Evolutionary conservation across 352 stramenopile genomes (phyloP), one percentile per base, ranked within the genome.

Genomic region (Aphanomyces euteiches): DNA sequence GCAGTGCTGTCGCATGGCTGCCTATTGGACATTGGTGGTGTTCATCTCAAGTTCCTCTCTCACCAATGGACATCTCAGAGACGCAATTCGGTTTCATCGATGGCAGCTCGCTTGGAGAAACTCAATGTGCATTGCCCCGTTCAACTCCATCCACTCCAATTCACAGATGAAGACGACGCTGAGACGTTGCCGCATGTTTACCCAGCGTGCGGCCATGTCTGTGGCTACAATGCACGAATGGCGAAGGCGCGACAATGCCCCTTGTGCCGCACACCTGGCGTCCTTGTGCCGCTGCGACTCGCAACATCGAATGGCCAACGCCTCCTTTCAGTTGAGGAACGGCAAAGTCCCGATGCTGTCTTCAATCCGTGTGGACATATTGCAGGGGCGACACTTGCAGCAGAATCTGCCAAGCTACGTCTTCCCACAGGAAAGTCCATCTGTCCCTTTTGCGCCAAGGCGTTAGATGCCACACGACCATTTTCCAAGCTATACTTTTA

Each of bases 281-380:
- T 81, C 13, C 56, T 93, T 45, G 85, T 93, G 54, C 84, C 80
- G 47, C 72, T 93, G 3, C 63, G 88, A 53, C 75, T 93, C 4
- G 90, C 90, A 65, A 82, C 90, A 43, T 10, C 10, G 0, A 91
- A 92, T 48, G 89, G 83, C 36, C 81, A 90, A 71, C 41, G 43
- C 7, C 70, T 93, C 15, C 74, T 89, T 50, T 82, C 81, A 3
- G 74, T 72, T 0, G 80, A 81, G 7, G 85, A 90, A 56, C 85
- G 82, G 17, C 72, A 74, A 3, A 81, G 90, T 56, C 85, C 85
- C 21, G 85, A 91, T 74, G 91, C 81, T 54, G 85, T 93, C 1
- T 80, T 93, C 34, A 93, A 93, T 73, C 85, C 85, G 28, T 93
- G 85, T 64, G 85, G 85, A n/a, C 85, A 93, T 56, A 80, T 84